Evolutionary conservation across 2,329 filamentous ascomycete species (phyloP), one percentile per base, ranked within the genome.

Genomic region (Thielaviopsis populi): DNA sequence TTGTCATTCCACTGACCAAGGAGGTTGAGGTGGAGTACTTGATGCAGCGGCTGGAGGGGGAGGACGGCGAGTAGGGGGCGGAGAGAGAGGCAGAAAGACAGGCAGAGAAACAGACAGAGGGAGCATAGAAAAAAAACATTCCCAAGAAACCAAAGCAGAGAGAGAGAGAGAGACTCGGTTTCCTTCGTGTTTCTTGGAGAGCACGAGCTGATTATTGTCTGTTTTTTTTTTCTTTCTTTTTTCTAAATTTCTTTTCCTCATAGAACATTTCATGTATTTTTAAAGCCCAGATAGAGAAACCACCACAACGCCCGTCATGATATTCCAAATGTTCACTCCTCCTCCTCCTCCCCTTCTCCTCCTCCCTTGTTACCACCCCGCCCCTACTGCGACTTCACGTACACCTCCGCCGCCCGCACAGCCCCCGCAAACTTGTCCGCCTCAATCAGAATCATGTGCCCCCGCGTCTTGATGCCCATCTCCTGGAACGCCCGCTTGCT

Each of bases 11-110:
- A 0, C 75, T 97, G 73, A 99, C 94, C n/a, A 99, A 99, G 75
- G 87, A 91, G 68, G 92, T 99, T 48, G 94, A 99, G 78, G 91
- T 99, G 10, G 94, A 99, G 70, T 99, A 99, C 73, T 78, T 99
- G 69, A 95, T 99, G 89, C 90, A 97, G 75, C 83, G 94, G 68
- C 77, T 99, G 63, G 83, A 83, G 63, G 72, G 30, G 30, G 7
- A 33, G 30, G 7, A 7, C 7, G 30, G 71, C 68, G 70, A 68
- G 50, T 64, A 69, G 62, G 10, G 15, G 50, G 13, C 13, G 8
- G 13, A 22, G 46, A 50, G 19, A 54, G 27, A 5, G 30, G 24
- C 15, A 17, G 22, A 27, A 30, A 33, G 50, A 22, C 11, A 43
- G 50, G 24, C 15, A 33, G 8, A 33, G 30, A 19, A n/a, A n/a